Evolutionary conservation across 495 filamentous ascomycete genomes (phyloP), one percentile per base, ranked within the genome.

Genomic region (Lophium mytilinum): DNA sequence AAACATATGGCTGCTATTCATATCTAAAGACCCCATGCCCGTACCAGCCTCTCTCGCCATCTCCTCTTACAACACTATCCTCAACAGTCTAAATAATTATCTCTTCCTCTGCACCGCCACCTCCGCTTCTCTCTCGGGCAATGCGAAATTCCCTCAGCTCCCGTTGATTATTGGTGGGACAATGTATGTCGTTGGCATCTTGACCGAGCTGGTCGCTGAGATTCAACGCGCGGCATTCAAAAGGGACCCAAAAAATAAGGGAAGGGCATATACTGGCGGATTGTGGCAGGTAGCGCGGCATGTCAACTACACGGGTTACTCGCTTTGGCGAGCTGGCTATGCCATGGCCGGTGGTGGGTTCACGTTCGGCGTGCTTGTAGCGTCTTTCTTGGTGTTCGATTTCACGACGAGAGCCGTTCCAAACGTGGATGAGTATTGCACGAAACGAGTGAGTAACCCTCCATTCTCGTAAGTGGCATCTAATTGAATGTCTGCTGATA

Each of bases 241-340:
- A 66, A 57, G 68, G 17, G 68, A 73, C 19, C 67, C 73, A 7
- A 70, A 69, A 57, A 83, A 83, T 65, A 68, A 74, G 52, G 81
- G 80, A 17, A 79, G 78, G 69, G 67, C 76, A 1, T 82, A 75
- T 57, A 73, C 69, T 24, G 73, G 67, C 1, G 82, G 81, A 1
- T 60, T 82, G 33, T 83, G 76, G 72, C 57, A 63, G 2, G 60
- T 75, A 60, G 76, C 79, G 4, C 73, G 79, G n/a, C 80, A 85
- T 54, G 72, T 80, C 63, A 84, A 84, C 45, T 84, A 84, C 58
- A 74, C 74, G 21, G 79, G 69, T 11, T 83, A 80, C 61, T 75
- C 77, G 1, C 34, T 84, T 3, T 82, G 80, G 81, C 66, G 80
- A 39, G 66, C 73, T 41, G 78, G 72, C 3, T 81, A 78, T 60